Percentiles rank a stretch among this genome's conserved stretches.
Conservation (phyloP, 345 rosid genomes). For the Gossypium herbaceum region DNA sequence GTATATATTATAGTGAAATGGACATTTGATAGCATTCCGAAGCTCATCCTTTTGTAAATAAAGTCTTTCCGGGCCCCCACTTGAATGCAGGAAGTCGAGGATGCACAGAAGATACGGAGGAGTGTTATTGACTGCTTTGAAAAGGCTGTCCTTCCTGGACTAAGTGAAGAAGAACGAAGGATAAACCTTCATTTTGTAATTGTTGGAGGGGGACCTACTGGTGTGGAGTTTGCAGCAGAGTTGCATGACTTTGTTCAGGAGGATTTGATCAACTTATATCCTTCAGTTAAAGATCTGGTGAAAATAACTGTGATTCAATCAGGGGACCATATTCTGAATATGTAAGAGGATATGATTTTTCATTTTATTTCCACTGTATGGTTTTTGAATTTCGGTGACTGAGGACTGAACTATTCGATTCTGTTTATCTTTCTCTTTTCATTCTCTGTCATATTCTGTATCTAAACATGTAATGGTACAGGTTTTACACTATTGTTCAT, state of each 20-base stretch:
- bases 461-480: background rate
- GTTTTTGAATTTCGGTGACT: background rate
- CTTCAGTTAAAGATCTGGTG: constrained; percentile 62
- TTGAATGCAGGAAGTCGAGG: constrained; percentile 81
- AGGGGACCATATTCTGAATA: constrained; percentile 91
- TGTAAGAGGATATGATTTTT: constrained; percentile 37
- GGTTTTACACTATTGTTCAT: background rate
- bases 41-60: background rate
- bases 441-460: background rate
- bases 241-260: constrained; percentile 80
- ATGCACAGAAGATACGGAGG: constrained; percentile 84
- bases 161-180: constrained; percentile 74
- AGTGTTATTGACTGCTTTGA: constrained; percentile 89
- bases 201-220: constrained; percentile 99
- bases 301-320: constrained; percentile 79
- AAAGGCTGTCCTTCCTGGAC: constrained; percentile 76
- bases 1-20: background rate
- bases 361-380: background rate
- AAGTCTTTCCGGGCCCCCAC: background rate
- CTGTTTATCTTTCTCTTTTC: background rate
- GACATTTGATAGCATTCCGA: constrained; percentile 2
- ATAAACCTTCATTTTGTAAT: constrained; percentile 84
- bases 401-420: background rate
- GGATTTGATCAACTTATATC: constrained; percentile 69
- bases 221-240: constrained; percentile 99